Base-by-base conservation (phyloP, 345 rosid species). In the Mallotus nudiflorus region DNA sequence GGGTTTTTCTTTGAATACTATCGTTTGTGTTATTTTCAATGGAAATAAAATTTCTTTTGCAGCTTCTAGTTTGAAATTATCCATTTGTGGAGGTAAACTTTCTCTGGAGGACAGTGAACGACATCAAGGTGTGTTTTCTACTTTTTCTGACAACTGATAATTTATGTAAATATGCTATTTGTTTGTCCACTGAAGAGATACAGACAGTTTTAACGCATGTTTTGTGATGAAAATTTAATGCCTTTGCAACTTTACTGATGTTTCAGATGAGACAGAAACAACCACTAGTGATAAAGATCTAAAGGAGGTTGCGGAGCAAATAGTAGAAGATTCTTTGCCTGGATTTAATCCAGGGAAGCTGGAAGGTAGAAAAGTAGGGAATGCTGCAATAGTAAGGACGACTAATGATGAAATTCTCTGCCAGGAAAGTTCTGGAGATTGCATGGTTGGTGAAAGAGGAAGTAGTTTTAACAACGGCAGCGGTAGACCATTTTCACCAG, bases 261-360 rank as follows among this genome's bases (percentile, higher is more conserved):
- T 45, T 28, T 10, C 68, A 53, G 68, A 28, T 28, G 54, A 53
- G 45, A 35, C 28, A 51, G 25, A 51, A n/a, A 8, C 16, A 40
- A 33, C 25, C 48, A 28, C 22, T 10, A 19, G 46, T 62, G 22
- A 27, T 53, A 62, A 52, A 27, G 71, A 45, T 29, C 13, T 12
- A 24, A 24, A 16, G 44, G 42, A 31, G 31, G 63, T 35, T 74
- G 19, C 22, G 27, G 54, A 31, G 1, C 24, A 44, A 62, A 42
- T 55, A 56, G 60, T 37, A 62, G 25, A 39, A 67, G 70, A 53
- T 25, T 11, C 27, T 50, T 22, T 44, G 40, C 63, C 68, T 61
- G 73, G 40, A 16, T 58, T 39, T n/a, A 57, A 49, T 18, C 9
- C 52, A 42, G 67, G 9, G 70, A 62, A 68, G 42, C 52, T 60